Conservation (phyloP, 2,329 filamentous ascomycete species). For the Hypoxylon sp. region DNA sequence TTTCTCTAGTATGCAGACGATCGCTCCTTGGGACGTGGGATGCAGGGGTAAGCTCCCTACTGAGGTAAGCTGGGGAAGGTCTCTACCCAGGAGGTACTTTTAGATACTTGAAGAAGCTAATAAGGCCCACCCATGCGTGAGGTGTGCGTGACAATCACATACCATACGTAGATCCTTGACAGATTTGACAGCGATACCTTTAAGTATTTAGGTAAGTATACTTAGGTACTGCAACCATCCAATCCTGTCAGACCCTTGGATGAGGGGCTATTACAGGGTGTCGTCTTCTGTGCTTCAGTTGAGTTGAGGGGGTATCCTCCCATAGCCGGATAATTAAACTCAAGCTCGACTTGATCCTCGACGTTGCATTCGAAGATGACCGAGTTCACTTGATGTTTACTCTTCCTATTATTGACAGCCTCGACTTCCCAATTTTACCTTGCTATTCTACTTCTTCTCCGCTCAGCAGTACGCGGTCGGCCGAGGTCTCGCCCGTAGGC, state of each 20-base stretch:
- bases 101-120: conserved; percentile 13
- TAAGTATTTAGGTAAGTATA: conserved; percentile 1
- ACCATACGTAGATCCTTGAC: conserved; percentile 7
- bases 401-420: conserved; percentile 16
- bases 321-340: conserved; percentile 40
- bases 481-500: conserved; percentile 23
- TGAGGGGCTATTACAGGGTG: conserved; percentile 25
- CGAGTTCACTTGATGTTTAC: conserved; percentile 16
- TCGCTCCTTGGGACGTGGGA: conserved; percentile 22
- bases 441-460: conserved; percentile 2
- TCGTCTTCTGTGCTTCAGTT: conserved; percentile 27
- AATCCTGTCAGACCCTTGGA: neutral
- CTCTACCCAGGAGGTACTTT: conserved; percentile 4
- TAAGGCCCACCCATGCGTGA: neutral
- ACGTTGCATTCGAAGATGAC: conserved; percentile 33
- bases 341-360: conserved; percentile 26
- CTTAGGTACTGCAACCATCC: neutral
- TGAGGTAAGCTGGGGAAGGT: conserved; percentile 22
- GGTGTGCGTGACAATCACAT: neutral
- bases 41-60: conserved; percentile 31
- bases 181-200: conserved; percentile 7
- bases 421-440: conserved; percentile 16
- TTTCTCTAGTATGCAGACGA: conserved; percentile 1
- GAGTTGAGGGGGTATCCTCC: conserved; percentile 31
- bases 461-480: conserved; percentile 18